Conservation (phyloP, 768 basidiomycete genomes). For the Phanerochaete carnosa region DNA sequence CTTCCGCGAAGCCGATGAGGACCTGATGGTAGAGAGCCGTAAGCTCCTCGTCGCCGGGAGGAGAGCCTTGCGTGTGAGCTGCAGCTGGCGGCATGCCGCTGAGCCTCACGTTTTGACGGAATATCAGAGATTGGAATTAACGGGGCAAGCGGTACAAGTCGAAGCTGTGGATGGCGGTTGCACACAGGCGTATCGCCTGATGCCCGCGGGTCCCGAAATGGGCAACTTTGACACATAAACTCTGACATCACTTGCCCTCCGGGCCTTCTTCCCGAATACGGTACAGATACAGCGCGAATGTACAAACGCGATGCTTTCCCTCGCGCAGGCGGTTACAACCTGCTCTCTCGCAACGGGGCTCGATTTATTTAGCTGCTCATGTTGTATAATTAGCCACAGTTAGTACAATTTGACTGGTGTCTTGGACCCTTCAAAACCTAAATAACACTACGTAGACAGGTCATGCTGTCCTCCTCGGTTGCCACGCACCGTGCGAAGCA, state of each 20-base stretch:
- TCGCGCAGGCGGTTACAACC: background rate
- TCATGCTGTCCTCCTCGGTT: no score
- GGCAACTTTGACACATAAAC: background rate
- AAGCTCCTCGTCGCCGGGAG: conserved; percentile 66
- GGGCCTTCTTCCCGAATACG: background rate
- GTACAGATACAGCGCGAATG: background rate
- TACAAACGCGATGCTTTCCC: background rate
- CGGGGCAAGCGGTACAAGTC: background rate
- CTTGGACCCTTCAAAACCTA: no score
- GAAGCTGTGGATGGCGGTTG: conserved; percentile 5
- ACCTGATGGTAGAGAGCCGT: conserved; percentile 76
- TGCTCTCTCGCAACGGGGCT: no score
- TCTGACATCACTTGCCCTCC: background rate
- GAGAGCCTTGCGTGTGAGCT: conserved; percentile 31
- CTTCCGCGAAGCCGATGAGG: conserved; percentile 62
- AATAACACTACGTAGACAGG: no score
- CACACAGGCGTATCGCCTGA: background rate
- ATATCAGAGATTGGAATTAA: conserved; percentile 4
- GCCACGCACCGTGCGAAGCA: no score
- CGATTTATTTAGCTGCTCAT: no score
- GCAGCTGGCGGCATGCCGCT: conserved; percentile 35
- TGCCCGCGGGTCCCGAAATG: background rate
- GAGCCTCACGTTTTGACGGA: conserved; percentile 6
- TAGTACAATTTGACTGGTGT: no score
- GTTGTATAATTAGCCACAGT: no score